A percentile compares a stretch with the other conserved stretches of the same genome.
Evolutionary conservation across 164 flowering plant genomes (phyloP).

Genomic region (Annona cherimola): DNA sequence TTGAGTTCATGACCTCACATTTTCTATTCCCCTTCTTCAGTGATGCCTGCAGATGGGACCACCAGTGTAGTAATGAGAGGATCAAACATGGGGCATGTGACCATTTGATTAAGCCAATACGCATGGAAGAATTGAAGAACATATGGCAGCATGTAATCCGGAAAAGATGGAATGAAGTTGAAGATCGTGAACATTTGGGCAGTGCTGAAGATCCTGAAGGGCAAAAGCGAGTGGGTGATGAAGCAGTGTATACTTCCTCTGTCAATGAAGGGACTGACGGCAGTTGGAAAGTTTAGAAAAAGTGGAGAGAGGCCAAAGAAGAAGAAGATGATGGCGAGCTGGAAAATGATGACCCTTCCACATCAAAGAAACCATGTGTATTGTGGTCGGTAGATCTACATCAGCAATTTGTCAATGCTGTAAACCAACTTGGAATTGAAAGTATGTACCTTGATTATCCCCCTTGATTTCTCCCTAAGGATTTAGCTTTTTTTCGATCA

Average conservation of each 20-base stretch:
- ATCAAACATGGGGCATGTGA: slow-evolving; percentile 88
- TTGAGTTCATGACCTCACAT: neutral
- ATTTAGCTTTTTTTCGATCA: no score
- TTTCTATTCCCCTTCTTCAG: slow-evolving; percentile 30
- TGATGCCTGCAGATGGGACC: slow-evolving; percentile 86
- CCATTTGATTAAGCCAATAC: slow-evolving; percentile 81
- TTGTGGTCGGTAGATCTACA: slow-evolving; percentile 93
- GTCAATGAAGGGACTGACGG: slow-evolving; percentile 62
- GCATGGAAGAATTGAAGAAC: slow-evolving; percentile 67
- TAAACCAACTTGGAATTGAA: slow-evolving; percentile 86
- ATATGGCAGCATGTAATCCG: slow-evolving; percentile 91
- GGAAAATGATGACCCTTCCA: slow-evolving; percentile 58
- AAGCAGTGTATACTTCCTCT: slow-evolving; percentile 59
- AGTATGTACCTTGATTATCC: slow-evolving; percentile 45
- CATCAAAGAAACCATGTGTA: slow-evolving; percentile 79
- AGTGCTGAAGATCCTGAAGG: slow-evolving; percentile 56
- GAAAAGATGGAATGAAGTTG: slow-evolving; percentile 51
- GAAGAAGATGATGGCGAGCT: slow-evolving; percentile 58
- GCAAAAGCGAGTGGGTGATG: slow-evolving; percentile 39
- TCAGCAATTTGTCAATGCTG: slow-evolving; percentile 85
- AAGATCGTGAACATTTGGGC: slow-evolving; percentile 52
- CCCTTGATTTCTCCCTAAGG: slow-evolving; percentile 1
- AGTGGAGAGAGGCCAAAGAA: slow-evolving; percentile 52
- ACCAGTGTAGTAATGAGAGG: slow-evolving; percentile 62
- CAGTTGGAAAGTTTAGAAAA: slow-evolving; percentile 38